Conservation (phyloP, 2,329 filamentous ascomycete genomes). For the Dactylellina leptospora region DNA sequence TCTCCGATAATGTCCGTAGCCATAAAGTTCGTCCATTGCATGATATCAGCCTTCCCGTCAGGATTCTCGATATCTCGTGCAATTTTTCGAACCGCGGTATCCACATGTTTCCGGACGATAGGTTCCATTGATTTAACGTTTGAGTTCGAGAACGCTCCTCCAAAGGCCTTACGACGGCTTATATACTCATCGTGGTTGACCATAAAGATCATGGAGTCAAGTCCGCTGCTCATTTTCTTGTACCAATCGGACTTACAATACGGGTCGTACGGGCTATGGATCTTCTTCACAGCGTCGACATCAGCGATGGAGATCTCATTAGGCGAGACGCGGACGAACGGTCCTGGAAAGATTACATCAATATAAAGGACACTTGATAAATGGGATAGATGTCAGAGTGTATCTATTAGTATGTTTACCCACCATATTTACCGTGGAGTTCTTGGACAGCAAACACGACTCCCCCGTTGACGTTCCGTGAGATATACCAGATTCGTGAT, state of each 20-base stretch:
- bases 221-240: neutral
- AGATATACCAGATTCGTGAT: neutral
- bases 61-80: neutral
- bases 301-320: conserved; percentile 6
- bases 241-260: conserved; percentile 14
- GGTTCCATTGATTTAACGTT: conserved; percentile 28
- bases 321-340: conserved; percentile 23
- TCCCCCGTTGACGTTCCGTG: neutral
- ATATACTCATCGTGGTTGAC: conserved; percentile 1
- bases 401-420: neutral
- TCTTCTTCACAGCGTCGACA: conserved; percentile 1
- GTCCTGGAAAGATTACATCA: conserved; percentile 1
- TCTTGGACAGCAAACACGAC: neutral
- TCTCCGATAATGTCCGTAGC: conserved; percentile 11
- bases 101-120: conserved; percentile 11
- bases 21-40: neutral
- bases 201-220: neutral
- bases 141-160: conserved; percentile 13
- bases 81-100: conserved; percentile 3
- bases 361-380: neutral
- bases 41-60: neutral
- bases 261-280: conserved; percentile 2
- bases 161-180: conserved; percentile 3
- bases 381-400: neutral
- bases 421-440: conserved; percentile 13